A percentile compares a stretch with the other conserved stretches of the same genome.
These are phyloP conservation scores for Acacia pycnantha DNA, from an alignment of 331 rosid species.

Conservation along the genomic window DNA sequence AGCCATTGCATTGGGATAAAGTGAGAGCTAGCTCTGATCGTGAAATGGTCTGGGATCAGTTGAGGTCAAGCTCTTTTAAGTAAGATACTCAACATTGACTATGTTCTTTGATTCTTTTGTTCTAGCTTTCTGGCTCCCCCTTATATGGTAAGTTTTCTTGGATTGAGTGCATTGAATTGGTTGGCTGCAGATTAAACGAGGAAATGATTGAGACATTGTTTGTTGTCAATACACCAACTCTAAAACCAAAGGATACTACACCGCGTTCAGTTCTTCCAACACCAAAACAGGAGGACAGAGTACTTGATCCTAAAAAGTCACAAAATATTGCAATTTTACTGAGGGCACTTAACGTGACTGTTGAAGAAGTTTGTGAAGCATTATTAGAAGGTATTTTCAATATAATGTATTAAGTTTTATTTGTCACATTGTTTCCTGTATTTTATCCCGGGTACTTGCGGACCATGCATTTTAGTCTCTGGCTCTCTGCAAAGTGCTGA, in stretches of 20 bases:
- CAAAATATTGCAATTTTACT: conserved; percentile 59
- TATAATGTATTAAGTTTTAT: not conserved
- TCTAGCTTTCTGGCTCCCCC: not conserved
- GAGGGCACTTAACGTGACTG: conserved; percentile 53
- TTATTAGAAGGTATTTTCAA: conserved; percentile 71
- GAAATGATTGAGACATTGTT: conserved; percentile 61
- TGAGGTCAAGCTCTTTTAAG: conserved; percentile 87
- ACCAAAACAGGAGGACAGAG: conserved; percentile 42
- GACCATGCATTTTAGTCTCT: not conserved
- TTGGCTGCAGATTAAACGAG: conserved; percentile 58
- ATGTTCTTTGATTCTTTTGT: not conserved
- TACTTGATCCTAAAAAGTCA: conserved; percentile 57
- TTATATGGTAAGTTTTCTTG: conserved; percentile 21
- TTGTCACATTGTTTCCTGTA: not conserved
- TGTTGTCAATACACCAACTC: conserved; percentile 45
- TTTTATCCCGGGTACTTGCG: not conserved
- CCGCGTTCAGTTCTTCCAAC: conserved; percentile 31
- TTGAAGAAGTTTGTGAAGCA: conserved; percentile 69
- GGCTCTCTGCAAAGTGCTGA: not conserved
- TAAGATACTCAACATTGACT: conserved; percentile 32
- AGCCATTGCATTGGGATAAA: conserved; percentile 95
- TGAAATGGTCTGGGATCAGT: conserved; percentile 97
- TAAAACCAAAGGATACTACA: conserved; percentile 32
- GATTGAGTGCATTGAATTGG: conserved; percentile 26
- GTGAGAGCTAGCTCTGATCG: conserved; percentile 90